phyloP scores from a whole-genome alignment of 2,329 filamentous ascomycete genomes.

The Macrophomina pseudophaseolina region DNA sequence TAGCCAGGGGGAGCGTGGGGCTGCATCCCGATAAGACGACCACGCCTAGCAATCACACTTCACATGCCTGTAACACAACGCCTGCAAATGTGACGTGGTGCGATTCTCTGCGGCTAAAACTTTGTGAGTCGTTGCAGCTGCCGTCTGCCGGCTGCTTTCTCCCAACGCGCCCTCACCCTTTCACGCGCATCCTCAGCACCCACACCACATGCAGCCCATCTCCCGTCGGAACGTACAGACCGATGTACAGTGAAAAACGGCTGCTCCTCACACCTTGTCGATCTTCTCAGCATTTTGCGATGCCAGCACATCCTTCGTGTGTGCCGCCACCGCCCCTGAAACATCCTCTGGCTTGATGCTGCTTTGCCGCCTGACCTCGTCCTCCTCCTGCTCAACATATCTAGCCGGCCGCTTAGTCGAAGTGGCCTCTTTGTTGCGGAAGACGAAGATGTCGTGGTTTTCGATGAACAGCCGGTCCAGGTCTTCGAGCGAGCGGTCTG shows the following conservation, averaged over 20 bases:
- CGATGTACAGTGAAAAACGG: background rate
- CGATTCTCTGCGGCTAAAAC: no score
- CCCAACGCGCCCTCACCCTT: no score
- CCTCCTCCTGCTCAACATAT: conserved; percentile 55
- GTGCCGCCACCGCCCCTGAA: conserved; percentile 27
- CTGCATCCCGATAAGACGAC: conserved; percentile 1
- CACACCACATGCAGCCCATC: no score
- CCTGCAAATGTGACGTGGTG: background rate
- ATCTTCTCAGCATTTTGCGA: conserved; percentile 7
- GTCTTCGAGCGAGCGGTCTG: conserved; percentile 39
- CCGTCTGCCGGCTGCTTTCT: no score
- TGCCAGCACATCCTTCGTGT: conserved; percentile 5
- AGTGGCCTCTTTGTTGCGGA: conserved; percentile 55
- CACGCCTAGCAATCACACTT: conserved; percentile 10
- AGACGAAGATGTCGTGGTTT: conserved; percentile 48
- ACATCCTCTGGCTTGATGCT: conserved; percentile 25
- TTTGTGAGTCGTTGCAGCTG: no score
- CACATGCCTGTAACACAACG: background rate
- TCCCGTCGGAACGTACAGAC: no score
- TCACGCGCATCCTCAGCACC: no score
- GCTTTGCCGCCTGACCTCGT: conserved; percentile 31
- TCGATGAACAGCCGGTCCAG: conserved; percentile 40
- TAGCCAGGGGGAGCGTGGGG: conserved; percentile 15
- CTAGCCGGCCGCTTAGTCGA: conserved; percentile 52
- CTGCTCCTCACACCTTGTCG: background rate